phyloP scores from a whole-genome alignment of 2,329 filamentous ascomycete genomes.

The Trichoderma afroharzianum region DNA sequence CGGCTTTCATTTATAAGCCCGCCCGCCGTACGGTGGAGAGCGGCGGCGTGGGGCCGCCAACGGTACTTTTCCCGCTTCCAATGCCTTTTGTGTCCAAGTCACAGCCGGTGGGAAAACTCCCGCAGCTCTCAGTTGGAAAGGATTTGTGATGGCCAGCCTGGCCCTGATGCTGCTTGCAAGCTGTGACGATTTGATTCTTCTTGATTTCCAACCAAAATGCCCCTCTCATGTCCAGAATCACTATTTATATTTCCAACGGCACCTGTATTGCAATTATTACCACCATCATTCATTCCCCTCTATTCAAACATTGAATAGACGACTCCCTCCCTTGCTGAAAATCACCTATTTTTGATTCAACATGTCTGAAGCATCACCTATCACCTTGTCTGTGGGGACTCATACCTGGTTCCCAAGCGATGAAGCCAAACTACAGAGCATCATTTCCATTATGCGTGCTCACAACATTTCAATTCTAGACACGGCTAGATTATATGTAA shows the following conservation, averaged over 20 bases:
- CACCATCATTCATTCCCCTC: not conserved
- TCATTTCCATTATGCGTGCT: constrained; percentile 6
- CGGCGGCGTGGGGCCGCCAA: not conserved
- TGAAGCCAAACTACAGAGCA: not conserved
- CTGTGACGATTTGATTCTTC: not conserved
- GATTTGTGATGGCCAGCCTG: too few relatives aligned
- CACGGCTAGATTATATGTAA: constrained; percentile 3
- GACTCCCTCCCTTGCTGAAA: too few relatives aligned
- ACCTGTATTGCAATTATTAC: not conserved
- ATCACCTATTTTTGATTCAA: not conserved
- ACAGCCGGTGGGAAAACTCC: not conserved
- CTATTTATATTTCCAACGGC: not conserved
- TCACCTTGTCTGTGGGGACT: not conserved
- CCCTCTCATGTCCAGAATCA: not conserved
- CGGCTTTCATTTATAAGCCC: not conserved
- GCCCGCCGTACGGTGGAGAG: not conserved
- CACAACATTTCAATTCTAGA: not conserved
- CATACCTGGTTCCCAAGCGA: not conserved
- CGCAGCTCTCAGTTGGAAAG: not conserved
- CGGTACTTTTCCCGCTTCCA: not conserved
- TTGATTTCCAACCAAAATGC: not conserved
- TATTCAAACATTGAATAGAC: too few relatives aligned
- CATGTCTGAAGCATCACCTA: not conserved
- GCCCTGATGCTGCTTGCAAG: not conserved
- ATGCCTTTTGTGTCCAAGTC: not conserved